A percentile compares a stretch with the other conserved stretches of the same genome.
Conservation (phyloP, 805 yeast genomes). For the Candida caryicola region DNA sequence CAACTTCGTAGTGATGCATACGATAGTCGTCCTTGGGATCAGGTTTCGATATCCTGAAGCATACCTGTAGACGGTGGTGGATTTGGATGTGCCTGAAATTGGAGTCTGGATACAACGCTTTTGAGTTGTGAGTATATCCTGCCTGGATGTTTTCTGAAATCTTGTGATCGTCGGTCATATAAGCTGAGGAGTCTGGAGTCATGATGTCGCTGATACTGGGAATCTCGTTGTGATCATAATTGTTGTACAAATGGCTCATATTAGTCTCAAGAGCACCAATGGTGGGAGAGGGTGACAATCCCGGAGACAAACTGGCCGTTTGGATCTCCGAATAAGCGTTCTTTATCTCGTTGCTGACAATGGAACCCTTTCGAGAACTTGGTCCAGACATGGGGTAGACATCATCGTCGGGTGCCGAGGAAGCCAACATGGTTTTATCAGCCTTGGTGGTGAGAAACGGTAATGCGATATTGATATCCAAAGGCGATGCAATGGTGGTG, state of each 20-base stretch:
- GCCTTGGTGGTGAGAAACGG: constrained; percentile 40
- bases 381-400: not conserved
- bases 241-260: constrained; percentile 20
- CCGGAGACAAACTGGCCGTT: constrained; percentile 6
- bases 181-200: constrained; percentile 30
- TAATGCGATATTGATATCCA: constrained; percentile 42
- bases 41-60: constrained; percentile 64
- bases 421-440: constrained; percentile 29
- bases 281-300: constrained; percentile 24
- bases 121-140: constrained; percentile 34
- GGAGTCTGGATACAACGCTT: constrained; percentile 59
- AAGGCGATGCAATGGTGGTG: constrained; percentile 39
- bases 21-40: constrained; percentile 45
- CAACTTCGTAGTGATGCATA: constrained; percentile 74
- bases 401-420: constrained; percentile 13
- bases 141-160: constrained; percentile 27
- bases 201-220: constrained; percentile 14
- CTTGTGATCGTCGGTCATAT: constrained; percentile 26
- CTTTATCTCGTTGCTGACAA: not conserved
- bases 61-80: constrained; percentile 66
- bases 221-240: not conserved
- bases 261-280: constrained; percentile 42
- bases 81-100: constrained; percentile 62
- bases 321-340: not conserved
- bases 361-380: constrained; percentile 1